Evolutionary conservation across 352 stramenopile species (phyloP).

Genomic region (Phytophthora idaei): DNA sequence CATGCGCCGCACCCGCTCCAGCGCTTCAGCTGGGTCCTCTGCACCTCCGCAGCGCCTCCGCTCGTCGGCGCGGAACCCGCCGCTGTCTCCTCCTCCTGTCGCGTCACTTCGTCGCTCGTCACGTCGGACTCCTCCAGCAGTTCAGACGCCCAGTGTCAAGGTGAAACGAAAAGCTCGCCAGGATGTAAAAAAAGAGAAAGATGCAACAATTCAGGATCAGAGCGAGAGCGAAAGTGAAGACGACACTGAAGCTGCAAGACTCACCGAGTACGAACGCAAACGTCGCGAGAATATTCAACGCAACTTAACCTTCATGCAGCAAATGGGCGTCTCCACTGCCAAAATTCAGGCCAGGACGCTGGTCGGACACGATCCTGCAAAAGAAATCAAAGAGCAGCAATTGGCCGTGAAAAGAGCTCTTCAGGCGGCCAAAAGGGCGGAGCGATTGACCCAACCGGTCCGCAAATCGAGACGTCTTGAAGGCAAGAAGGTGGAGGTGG

Average conservation of each 20-base stretch:
- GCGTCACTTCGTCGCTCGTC: constrained; percentile 29
- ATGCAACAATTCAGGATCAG: constrained; percentile 10
- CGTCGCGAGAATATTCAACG: constrained; percentile 84
- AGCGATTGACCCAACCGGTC: constrained; percentile 36
- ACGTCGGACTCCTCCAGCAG: background rate
- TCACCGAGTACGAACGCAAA: constrained; percentile 85
- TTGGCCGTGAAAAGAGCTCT: constrained; percentile 12
- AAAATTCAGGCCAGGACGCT: constrained; percentile 72
- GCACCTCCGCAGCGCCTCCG: constrained; percentile 23
- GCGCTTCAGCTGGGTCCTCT: constrained; percentile 3
- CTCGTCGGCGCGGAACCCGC: constrained; percentile 16
- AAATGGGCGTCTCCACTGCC: constrained; percentile 80
- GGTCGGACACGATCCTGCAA: constrained; percentile 15
- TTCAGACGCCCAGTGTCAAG: constrained; percentile 4
- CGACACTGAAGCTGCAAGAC: constrained; percentile 12
- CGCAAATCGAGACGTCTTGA: constrained; percentile 71
- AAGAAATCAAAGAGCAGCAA: constrained; percentile 21
- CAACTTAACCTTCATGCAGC: constrained; percentile 84
- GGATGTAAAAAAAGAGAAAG: constrained; percentile 2
- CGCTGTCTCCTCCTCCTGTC: constrained; percentile 22
- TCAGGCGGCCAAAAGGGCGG: constrained; percentile 22
- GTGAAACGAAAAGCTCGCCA: constrained; percentile 9
- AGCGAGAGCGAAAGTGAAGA: constrained; percentile 10
- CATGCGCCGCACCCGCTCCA: constrained; percentile 41
- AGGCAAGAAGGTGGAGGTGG: constrained; percentile 58